Base-by-base conservation (phyloP, 176 grass and related monocot species). In the Phyllostachys edulis region DNA sequence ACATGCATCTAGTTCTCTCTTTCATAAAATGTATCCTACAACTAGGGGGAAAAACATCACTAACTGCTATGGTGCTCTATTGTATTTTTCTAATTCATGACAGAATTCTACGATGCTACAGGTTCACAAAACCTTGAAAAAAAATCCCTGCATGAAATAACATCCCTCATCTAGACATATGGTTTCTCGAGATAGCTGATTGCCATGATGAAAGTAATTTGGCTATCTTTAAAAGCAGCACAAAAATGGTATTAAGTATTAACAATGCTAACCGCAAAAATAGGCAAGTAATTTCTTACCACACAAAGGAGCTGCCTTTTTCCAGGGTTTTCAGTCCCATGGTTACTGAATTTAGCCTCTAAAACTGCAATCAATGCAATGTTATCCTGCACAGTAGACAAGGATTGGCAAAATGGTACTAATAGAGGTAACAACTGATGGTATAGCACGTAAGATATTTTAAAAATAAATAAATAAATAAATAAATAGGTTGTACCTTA, bases 241-340 rank as follows among this genome's bases (percentile, higher is more conserved):
- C 27, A 76, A n/a, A 11, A 70, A 72, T 57, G 2, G 34, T 72
- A 27, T 62, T 55, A 46, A 4, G 47, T 66, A 36, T 60, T 56
- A 64, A 20, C 18, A 37, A 40, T 57, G 36, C 50, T 65, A 78
- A 23, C 18, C 4, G 5, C 18, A 45, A 23, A 42, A 84, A 54
- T 68, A 49, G 23, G 69, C 26, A 76, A 65, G 65, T 13, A 69
- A 50, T 23, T 83, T 57, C 81, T 86, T 80, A 97, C 94, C 80
- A 97, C 94, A 80, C 92, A 97, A 36, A 97, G 91, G 50, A 97
- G 94, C 46, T 94, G 92, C 55, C 90, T 94, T 90, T 94, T 97
- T 46, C 94, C 88, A 86, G 89, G 88, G 86, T 94, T 97, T 82
- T 97, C 94, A 87, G 85, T 39, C 15, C 82, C 88, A 62, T 86